Conservation (phyloP, 768 basidiomycete species). For the Hirschioporus abietinus region DNA sequence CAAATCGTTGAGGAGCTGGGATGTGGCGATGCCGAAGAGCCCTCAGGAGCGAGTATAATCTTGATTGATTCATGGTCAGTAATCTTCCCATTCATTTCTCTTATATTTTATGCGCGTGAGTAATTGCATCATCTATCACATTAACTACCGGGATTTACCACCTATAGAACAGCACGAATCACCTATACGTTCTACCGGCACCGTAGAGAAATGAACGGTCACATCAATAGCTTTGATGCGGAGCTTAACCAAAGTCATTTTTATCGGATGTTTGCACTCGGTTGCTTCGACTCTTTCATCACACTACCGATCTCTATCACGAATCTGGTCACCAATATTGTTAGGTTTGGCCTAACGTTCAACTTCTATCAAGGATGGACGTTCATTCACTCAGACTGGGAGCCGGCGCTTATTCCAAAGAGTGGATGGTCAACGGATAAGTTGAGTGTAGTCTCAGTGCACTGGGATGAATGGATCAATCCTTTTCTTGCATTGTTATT, state of each 20-base stretch:
- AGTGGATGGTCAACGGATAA: neutral
- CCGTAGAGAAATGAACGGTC: neutral
- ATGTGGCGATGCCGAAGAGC: neutral
- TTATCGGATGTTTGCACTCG: neutral
- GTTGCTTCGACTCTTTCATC: neutral
- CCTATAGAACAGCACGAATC: neutral
- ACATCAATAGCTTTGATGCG: neutral
- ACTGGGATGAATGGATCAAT: neutral
- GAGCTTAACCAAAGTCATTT: neutral
- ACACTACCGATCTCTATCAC: neutral
- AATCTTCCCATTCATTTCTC: neutral
- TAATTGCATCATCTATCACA: neutral
- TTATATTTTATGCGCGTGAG: neutral
- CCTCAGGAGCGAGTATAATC: neutral
- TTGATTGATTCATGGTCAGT: neutral
- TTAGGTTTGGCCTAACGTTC: neutral
- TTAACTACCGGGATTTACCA: neutral
- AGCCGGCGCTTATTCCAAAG: neutral
- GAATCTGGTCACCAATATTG: neutral
- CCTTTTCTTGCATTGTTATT: neutral
- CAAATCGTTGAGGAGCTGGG: neutral
- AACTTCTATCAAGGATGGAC: neutral
- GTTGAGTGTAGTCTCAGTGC: neutral
- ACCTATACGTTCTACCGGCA: neutral
- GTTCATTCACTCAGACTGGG: neutral